Evolutionary conservation across 108 stramenopile genomes (phyloP).

Genomic region (Pseudonitzschia pungens): DNA sequence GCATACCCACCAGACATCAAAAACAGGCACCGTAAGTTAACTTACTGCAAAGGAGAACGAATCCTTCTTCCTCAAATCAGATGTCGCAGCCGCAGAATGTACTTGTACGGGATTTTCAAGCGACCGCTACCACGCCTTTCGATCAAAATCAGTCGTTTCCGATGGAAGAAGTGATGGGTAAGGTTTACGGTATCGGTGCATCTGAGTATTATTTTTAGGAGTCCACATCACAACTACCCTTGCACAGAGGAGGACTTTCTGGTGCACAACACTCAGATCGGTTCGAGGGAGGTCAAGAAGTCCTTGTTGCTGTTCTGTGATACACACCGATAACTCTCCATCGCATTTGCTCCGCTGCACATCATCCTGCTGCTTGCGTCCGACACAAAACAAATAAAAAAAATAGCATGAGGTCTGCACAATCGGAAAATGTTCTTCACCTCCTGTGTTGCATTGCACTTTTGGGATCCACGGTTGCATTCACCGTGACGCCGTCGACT

Average conservation of each 20-base stretch:
- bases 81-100: neutral
- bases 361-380: neutral
- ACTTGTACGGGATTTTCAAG: neutral
- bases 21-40: neutral
- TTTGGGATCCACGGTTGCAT: slow-evolving; percentile 1
- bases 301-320: neutral
- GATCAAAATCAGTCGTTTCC: neutral
- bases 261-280: neutral
- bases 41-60: neutral
- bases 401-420: neutral
- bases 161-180: neutral
- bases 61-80: neutral
- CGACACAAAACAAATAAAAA: neutral
- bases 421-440: slow-evolving; percentile 1
- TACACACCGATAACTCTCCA: neutral
- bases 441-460: neutral
- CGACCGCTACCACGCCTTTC: neutral
- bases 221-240: neutral
- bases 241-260: neutral
- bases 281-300: neutral
- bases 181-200: neutral
- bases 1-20: neutral
- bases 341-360: neutral
- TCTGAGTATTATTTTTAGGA: neutral
- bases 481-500: neutral